Percentiles rank a stretch among this genome's conserved stretches.
phyloP scores from a whole-genome alignment of 139 green algal genomes.

The Pleodorina starrii region DNA sequence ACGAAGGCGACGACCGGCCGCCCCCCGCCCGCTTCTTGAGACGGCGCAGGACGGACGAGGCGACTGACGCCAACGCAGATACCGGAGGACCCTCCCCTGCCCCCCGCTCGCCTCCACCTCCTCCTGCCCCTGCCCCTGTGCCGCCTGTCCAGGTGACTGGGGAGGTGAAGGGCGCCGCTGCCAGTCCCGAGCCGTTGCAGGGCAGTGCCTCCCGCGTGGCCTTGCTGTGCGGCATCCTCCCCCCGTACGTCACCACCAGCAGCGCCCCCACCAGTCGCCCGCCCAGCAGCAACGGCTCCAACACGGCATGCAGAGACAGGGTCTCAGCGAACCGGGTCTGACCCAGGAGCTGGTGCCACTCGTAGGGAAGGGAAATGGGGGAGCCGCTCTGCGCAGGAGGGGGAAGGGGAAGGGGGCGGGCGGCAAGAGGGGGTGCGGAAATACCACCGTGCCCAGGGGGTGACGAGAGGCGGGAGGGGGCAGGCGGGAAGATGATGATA shows the following conservation, averaged over 20 bases:
- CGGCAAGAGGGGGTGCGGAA: too few species aligned
- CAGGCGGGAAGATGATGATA: too few species aligned
- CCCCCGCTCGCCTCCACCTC: not conserved
- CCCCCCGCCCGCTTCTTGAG: not conserved
- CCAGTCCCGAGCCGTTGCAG: too few species aligned
- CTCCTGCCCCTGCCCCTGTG: not conserved
- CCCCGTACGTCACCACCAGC: not conserved
- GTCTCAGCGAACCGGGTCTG: not conserved
- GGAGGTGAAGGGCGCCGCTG: not conserved
- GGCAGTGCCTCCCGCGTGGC: not conserved
- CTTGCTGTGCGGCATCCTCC: not conserved
- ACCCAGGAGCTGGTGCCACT: constrained; percentile 22
- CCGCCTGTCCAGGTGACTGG: not conserved
- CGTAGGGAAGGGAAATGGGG: not conserved
- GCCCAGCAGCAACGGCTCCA: constrained; percentile 15
- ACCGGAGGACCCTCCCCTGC: too few species aligned
- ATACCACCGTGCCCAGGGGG: too few species aligned
- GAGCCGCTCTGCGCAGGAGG: not conserved
- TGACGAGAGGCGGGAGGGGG: too few species aligned
- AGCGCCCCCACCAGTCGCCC: not conserved
- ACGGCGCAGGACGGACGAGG: not conserved
- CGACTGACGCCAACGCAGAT: too few species aligned
- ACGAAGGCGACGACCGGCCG: not conserved
- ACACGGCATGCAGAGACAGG: not conserved
- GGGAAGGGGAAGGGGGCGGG: not conserved